phyloP scores from a whole-genome alignment of 805 yeast genomes.

The Candida corydali region DNA sequence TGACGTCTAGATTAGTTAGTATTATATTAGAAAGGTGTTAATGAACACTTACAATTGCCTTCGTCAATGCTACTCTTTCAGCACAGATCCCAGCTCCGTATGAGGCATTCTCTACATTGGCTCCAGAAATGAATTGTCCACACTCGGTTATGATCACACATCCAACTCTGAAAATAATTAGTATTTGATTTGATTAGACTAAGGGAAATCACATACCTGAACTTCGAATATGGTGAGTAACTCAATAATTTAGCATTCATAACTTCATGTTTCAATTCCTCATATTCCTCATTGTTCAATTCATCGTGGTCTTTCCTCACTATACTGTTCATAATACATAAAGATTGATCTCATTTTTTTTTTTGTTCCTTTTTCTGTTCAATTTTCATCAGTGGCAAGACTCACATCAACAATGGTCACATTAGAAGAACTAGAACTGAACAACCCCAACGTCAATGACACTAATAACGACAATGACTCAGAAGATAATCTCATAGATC shows the following conservation, averaged over 20 bases:
- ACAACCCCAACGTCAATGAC: too few relatives aligned
- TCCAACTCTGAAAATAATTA: conserved; percentile 59
- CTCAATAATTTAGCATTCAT: conserved; percentile 44
- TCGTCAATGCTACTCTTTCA: conserved; percentile 34
- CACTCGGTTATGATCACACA: conserved; percentile 57
- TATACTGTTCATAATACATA: background rate
- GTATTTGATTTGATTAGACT: conserved; percentile 5
- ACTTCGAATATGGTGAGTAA: conserved; percentile 71
- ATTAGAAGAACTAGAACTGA: conserved; percentile 69
- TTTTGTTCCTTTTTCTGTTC: background rate
- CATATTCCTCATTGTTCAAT: conserved; percentile 18
- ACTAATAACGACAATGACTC: too few relatives aligned
- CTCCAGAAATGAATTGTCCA: conserved; percentile 59
- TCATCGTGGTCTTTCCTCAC: conserved; percentile 11
- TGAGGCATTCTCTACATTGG: conserved; percentile 91
- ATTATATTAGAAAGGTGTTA: background rate
- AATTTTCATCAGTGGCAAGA: conserved; percentile 3
- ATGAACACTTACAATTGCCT: conserved; percentile 25
- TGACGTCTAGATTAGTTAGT: conserved; percentile 24
- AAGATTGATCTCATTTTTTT: background rate
- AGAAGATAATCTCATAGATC: conserved; percentile 64
- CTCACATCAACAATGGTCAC: conserved; percentile 58
- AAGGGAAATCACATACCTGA: conserved; percentile 33
- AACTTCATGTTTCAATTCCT: conserved; percentile 10
- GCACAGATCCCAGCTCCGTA: conserved; percentile 57